Evolutionary conservation across 2,329 filamentous ascomycete genomes (phyloP).

Genomic region (Ceratocystis eucalypticola): DNA sequence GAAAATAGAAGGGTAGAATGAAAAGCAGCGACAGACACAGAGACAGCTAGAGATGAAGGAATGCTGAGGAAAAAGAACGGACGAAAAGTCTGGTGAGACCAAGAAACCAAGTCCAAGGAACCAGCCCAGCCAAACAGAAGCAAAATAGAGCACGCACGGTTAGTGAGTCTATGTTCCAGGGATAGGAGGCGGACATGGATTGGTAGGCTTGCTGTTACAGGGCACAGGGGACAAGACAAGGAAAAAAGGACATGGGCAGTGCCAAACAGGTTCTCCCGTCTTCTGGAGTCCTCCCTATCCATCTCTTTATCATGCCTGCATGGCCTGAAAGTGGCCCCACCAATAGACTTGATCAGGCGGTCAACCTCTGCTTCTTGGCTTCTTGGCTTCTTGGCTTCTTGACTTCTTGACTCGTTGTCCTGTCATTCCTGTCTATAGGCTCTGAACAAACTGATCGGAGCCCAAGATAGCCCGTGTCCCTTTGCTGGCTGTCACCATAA

Average conservation of each 20-base stretch:
- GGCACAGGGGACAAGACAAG: background rate
- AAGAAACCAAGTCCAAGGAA: background rate
- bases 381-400: too few relatives aligned
- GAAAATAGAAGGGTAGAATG: too few relatives aligned
- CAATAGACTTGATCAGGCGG: background rate
- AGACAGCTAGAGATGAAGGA: background rate
- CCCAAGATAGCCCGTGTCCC: too few relatives aligned
- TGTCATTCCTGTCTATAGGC: too few relatives aligned
- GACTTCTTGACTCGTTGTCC: too few relatives aligned
- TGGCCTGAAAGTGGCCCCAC: background rate
- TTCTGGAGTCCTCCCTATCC: too few relatives aligned
- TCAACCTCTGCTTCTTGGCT: background rate
- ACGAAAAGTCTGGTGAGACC: background rate
- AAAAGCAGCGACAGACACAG: too few relatives aligned
- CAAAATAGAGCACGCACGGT: background rate
- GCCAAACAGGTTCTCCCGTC: too few relatives aligned
- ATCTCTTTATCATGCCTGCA: background rate
- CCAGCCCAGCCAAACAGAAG: background rate
- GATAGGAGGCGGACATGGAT: background rate
- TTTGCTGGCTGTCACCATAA: background rate
- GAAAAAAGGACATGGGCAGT: background rate
- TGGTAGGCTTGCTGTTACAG: background rate
- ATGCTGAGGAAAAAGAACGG: background rate
- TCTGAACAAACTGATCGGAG: too few relatives aligned
- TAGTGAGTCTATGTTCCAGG: background rate